phyloP scores from a whole-genome alignment of 2,329 filamentous ascomycete genomes.

The Diaporthe vexans region DNA sequence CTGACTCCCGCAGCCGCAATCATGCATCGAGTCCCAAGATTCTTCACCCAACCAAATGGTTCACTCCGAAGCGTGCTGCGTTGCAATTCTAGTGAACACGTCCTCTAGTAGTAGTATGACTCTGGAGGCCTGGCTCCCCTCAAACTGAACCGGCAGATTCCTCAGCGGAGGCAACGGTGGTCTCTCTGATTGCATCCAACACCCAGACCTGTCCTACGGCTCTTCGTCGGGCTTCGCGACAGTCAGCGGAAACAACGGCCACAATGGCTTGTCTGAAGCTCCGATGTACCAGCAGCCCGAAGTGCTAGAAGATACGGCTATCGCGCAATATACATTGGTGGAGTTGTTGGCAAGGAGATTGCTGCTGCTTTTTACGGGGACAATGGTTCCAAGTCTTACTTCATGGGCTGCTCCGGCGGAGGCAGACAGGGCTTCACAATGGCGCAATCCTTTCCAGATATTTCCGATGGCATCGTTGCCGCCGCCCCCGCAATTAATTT shows the following conservation, averaged over 20 bases:
- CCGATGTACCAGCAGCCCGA: constrained; percentile 53
- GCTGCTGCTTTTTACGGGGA: constrained; percentile 61
- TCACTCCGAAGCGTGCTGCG: constrained; percentile 44
- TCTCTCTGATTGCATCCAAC: constrained; percentile 62
- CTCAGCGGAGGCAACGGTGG: constrained; percentile 64
- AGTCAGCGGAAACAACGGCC: constrained; percentile 64
- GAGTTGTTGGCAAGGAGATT: constrained; percentile 62
- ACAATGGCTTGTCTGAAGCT: constrained; percentile 57
- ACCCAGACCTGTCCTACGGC: constrained; percentile 62
- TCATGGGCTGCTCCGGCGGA: constrained; percentile 70
- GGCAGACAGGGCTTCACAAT: constrained; percentile 70
- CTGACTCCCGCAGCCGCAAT: background rate
- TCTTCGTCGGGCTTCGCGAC: constrained; percentile 59
- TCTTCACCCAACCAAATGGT: background rate
- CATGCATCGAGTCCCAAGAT: background rate
- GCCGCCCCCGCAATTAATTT: constrained; percentile 58
- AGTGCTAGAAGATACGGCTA: constrained; percentile 52
- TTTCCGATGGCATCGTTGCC: constrained; percentile 70
- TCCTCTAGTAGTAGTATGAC: constrained; percentile 57
- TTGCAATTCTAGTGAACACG: constrained; percentile 47
- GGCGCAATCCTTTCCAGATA: constrained; percentile 65
- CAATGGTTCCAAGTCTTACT: constrained; percentile 62
- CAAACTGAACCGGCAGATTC: constrained; percentile 59
- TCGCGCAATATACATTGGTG: constrained; percentile 55
- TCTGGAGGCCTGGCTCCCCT: constrained; percentile 63